Conservation (phyloP, 1,284 basidiomycete species). For the Malassezia equina region DNA sequence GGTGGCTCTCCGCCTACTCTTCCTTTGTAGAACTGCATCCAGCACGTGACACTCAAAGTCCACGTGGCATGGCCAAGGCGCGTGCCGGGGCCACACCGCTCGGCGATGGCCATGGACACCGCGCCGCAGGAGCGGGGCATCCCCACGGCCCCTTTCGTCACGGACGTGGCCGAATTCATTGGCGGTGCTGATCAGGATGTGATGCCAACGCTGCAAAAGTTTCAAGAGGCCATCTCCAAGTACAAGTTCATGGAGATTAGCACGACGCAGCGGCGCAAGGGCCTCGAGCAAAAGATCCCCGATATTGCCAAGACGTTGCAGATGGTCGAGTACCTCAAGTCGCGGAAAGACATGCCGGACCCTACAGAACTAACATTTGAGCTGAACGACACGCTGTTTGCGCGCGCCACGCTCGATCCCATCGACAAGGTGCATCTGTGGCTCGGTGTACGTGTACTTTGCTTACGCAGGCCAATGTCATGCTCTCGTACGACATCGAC, state of each 20-base stretch:
- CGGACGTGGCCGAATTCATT: conserved; percentile 75
- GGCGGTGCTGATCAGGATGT: conserved; percentile 69
- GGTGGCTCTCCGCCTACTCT: background rate
- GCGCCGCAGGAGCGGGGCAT: conserved; percentile 71
- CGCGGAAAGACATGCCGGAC: conserved; percentile 52
- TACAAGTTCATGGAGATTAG: conserved; percentile 96
- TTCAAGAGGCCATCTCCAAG: conserved; percentile 90
- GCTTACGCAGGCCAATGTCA: conserved; percentile 57
- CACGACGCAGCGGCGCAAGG: conserved; percentile 65
- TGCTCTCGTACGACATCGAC: conserved; percentile 84
- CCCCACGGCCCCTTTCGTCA: conserved; percentile 86
- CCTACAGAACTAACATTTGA: conserved; percentile 79
- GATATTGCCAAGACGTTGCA: conserved; percentile 85
- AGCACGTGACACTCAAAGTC: conserved; percentile 5
- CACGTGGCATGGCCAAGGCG: conserved; percentile 1
- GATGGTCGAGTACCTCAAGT: conserved; percentile 69
- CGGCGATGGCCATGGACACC: background rate
- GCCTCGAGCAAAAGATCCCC: conserved; percentile 85
- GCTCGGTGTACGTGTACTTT: conserved; percentile 65
- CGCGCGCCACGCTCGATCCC: conserved; percentile 76
- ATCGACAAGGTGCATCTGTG: conserved; percentile 84
- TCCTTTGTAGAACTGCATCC: conserved; percentile 16
- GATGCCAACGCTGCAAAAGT: conserved; percentile 66
- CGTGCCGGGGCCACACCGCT: conserved; percentile 1
- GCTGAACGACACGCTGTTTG: conserved; percentile 86